Base-by-base conservation (phyloP, 768 basidiomycete species). In the Leccinum truebloodii region DNA sequence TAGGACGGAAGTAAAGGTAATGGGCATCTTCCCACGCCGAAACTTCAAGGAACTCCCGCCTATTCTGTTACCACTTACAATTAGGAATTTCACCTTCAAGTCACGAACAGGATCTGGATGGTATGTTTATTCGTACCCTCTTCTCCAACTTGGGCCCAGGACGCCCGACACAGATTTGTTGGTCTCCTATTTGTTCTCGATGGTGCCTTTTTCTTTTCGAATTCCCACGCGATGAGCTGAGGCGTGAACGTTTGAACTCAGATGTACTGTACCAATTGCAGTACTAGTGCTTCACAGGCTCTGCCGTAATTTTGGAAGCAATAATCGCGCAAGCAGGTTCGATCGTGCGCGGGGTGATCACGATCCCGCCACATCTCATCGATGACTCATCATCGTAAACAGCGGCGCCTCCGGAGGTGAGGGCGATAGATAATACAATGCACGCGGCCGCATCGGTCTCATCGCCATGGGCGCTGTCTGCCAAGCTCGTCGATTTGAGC, bases 141-240 rank as follows among this genome's bases (percentile, higher is more conserved):
- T 61, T 52, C 53, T 48, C 28, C 14, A 35, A 22, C 26, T 26
- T 26, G 26, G 12, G 14, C 37, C 18, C 7, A 39, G 20, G 49
- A 16, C 50, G 24, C 26, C 55, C 26, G 44, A 54, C 14, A 6
- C 55, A 18, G 8, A 7, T 28, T 22, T 49, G 52, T 8, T 61
- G 86, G 86, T 77, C 88, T 13, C 89, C 89, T 2, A 92, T 93
- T 90, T 93, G 92, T 71, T 26, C 26, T 26, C 26, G 26, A 26
- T 26, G 26, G 26, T 26, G 26, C 26, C 26, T 26, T 26, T 26
- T 26, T 26, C 26, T 26, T 26, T 26, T 26, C 26, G 26, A 26
- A 26, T 26, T 26, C 26, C 26, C 26, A 26, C 26, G 26, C 6
- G 26, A 26, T 26, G 26, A 26, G 26, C 5, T 26, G 5, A 26